Percentiles rank a stretch among this genome's conserved stretches.
Evolutionary conservation across 352 stramenopile genomes (phyloP).

Genomic region (Phytopythium chamaehyphon): DNA sequence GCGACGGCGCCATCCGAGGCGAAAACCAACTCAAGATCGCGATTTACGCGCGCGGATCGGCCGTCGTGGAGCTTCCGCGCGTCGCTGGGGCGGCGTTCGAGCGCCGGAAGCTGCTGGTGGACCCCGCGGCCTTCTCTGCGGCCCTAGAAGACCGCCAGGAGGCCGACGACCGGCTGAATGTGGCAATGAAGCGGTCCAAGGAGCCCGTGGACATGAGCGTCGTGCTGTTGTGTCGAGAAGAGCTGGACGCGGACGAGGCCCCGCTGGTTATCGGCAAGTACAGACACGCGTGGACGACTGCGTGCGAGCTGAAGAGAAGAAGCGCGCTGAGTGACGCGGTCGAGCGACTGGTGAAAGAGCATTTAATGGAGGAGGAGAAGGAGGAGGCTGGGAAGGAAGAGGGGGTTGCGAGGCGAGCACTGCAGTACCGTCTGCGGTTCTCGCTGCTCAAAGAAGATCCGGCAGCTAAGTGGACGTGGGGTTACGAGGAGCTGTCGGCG

Average conservation of each 20-base stretch:
- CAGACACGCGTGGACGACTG: slow-evolving; percentile 57
- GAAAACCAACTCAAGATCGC: slow-evolving; percentile 3
- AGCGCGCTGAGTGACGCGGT: slow-evolving; percentile 26
- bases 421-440: slow-evolving; percentile 69
- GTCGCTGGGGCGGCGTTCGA: background rate
- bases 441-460: slow-evolving; percentile 59
- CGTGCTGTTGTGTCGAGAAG: slow-evolving; percentile 39
- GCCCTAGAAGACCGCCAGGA: slow-evolving; percentile 10
- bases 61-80: background rate
- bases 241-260: slow-evolving; percentile 5
- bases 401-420: slow-evolving; percentile 33
- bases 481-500: slow-evolving; percentile 32
- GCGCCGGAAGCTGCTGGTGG: slow-evolving; percentile 1
- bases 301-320: slow-evolving; percentile 20
- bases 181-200: background rate
- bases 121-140: background rate
- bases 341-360: slow-evolving; percentile 27
- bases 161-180: slow-evolving; percentile 26
- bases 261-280: slow-evolving; percentile 51
- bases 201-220: slow-evolving; percentile 21
- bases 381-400: too few relatives aligned
- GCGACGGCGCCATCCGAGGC: slow-evolving; percentile 1
- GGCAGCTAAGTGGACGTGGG: slow-evolving; percentile 36
- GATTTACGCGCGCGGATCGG: slow-evolving; percentile 10
- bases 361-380: slow-evolving; percentile 20